Evolutionary conservation across 495 filamentous ascomycete species (phyloP).

Genomic region (Neurospora sp.): DNA sequence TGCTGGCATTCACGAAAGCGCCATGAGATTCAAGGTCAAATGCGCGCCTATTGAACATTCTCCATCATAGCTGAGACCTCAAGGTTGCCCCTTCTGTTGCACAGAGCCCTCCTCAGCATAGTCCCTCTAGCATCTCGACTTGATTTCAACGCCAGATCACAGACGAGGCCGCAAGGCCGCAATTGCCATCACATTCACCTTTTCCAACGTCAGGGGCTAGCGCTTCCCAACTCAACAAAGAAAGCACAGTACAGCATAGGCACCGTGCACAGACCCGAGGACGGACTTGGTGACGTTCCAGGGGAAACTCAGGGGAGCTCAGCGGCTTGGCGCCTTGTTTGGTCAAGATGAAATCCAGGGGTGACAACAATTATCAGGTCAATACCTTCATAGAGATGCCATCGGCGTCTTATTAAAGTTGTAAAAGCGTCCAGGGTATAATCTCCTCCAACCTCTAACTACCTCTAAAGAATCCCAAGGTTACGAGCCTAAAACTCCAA

Average conservation of each 20-base stretch:
- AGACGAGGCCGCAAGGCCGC: neutral
- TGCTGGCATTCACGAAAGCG: neutral
- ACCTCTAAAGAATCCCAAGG: neutral
- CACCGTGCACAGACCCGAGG: neutral
- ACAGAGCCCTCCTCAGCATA: neutral
- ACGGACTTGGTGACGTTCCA: neutral
- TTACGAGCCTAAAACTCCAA: constrained; percentile 58
- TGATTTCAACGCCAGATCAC: neutral
- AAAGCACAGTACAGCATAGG: neutral
- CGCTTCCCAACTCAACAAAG: neutral
- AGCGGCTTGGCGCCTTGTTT: neutral
- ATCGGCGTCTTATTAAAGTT: neutral
- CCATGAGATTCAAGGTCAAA: neutral
- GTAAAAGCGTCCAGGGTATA: neutral
- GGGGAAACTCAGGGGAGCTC: neutral
- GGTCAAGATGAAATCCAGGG: neutral
- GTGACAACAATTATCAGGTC: neutral
- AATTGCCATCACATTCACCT: neutral
- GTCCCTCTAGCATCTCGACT: neutral
- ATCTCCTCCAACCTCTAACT: neutral
- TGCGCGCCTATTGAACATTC: too few relatives aligned
- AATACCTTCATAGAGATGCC: neutral
- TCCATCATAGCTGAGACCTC: neutral
- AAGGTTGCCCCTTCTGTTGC: neutral
- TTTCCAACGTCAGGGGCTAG: neutral